Evolutionary conservation across 768 basidiomycete species (phyloP).

Genomic region (Macrolepiota dolichaula): DNA sequence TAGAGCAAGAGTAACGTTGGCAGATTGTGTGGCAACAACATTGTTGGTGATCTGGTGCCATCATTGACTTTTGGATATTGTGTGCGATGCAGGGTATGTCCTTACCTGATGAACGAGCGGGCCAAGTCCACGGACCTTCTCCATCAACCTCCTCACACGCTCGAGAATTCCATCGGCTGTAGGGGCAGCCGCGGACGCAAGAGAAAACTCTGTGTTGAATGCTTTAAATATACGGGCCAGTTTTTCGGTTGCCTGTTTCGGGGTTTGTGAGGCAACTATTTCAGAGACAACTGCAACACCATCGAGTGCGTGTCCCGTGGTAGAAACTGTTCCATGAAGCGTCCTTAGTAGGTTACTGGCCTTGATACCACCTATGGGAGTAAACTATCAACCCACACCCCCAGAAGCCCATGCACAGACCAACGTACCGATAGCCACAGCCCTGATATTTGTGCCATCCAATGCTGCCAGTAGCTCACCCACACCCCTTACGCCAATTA

Average conservation of each 20-base stretch:
- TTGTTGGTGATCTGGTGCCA: conserved; percentile 76
- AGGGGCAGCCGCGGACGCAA: conserved; percentile 11
- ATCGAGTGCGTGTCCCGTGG: conserved; percentile 55
- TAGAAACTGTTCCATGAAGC: conserved; percentile 66
- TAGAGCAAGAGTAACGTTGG: conserved; percentile 84
- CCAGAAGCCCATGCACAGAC: background rate
- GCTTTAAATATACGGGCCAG: conserved; percentile 40
- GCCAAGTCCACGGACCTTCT: conserved; percentile 42
- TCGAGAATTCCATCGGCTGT: conserved; percentile 34
- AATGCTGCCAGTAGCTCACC: conserved; percentile 63
- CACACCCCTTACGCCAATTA: conserved; percentile 72
- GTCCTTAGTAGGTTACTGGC: conserved; percentile 71
- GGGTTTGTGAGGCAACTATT: conserved; percentile 65
- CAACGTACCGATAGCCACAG: conserved; percentile 81
- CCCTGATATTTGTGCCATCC: conserved; percentile 58
- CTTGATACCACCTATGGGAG: conserved; percentile 76
- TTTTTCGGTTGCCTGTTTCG: conserved; percentile 44
- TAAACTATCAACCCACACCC: too few relatives aligned
- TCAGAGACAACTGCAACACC: conserved; percentile 91
- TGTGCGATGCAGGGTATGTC: background rate
- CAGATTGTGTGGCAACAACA: conserved; percentile 86
- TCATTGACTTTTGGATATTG: background rate
- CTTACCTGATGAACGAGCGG: conserved; percentile 82
- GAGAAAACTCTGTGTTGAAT: conserved; percentile 30
- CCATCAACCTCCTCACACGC: conserved; percentile 47